Evolutionary conservation across 2,329 filamentous ascomycete genomes (phyloP), one percentile per base, ranked within the genome.

Genomic region (Stagonosporopsis tanaceti): DNA sequence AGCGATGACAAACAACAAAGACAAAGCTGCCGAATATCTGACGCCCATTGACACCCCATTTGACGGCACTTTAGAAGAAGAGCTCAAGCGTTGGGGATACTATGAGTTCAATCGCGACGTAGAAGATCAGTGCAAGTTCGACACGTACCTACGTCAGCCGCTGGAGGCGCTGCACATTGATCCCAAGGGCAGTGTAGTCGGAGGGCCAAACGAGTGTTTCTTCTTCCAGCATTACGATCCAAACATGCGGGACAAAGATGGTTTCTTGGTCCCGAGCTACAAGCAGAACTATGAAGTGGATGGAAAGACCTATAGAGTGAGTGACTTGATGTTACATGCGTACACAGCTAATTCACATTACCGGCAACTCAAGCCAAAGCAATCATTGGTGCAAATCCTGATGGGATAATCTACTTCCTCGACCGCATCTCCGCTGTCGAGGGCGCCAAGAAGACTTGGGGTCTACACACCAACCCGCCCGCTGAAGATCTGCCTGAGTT

Each of bases 81-180:
- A 50, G n/a, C 28, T 50, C 7, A 6, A 38, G 20, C 22, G 14
- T 8, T 50, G 47, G 38, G 47, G 47, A 7, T 50, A 50, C 30
- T 1, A 27, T 2, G 38, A 50, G 28, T 12, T 14, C 2, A 35
- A 42, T 6, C 3, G 11, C 12, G 38, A 27, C 3, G 38, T 38
- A n/a, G 37, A 25, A 17, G 37, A 37, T 32, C 11, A 11, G 30
- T 32, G 30, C 30, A 32, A 11, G 30, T 32, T 32, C 12, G 30
- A 32, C 30, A 32, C 30, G 30, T 32, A 32, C 30, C 12, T 32
- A 9, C 30, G 30, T 32, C 9, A 32, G 30, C 30, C 30, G 11
- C 30, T 32, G 3, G 30, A 32, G 11, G 30, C 7, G 30, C 30
- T 32, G 30, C 7, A 32, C 11, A 32, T 32, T 4, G 30, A 32